Conservation (phyloP, 78 protist genomes). For the Acrasis kona region DNA sequence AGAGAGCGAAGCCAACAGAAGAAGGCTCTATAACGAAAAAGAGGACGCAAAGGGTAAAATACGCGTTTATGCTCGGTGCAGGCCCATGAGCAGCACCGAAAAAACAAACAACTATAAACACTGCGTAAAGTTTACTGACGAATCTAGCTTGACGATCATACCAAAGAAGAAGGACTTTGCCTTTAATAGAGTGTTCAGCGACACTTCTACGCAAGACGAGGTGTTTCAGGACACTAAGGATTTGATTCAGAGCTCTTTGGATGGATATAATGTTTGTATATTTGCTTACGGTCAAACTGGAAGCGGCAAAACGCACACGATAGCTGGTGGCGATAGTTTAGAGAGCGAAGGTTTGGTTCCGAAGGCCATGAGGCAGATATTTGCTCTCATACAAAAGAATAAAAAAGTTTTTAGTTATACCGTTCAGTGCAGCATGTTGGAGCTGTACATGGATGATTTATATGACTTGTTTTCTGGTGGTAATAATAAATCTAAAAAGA, state of each 20-base stretch:
- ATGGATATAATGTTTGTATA: conserved; percentile 64
- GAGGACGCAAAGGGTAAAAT: conserved; percentile 36
- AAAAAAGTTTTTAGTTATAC: not conserved
- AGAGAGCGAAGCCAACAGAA: not conserved
- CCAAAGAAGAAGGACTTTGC: not conserved
- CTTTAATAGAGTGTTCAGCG: conserved; percentile 16
- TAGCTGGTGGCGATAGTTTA: conserved; percentile 6
- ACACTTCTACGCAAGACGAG: conserved; percentile 23
- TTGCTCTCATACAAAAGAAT: not conserved
- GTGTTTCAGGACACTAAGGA: conserved; percentile 38
- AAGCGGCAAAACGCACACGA: conserved; percentile 61
- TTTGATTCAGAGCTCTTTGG: conserved; percentile 43
- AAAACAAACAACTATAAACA: not conserved
- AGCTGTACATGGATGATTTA: conserved; percentile 25
- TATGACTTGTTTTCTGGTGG: conserved; percentile 22
- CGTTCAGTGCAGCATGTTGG: conserved; percentile 23
- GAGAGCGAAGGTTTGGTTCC: conserved; percentile 5
- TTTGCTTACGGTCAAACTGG: conserved; percentile 67
- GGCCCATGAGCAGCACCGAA: not conserved
- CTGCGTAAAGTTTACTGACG: conserved; percentile 10
- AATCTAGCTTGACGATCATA: not conserved
- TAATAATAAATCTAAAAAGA: no score
- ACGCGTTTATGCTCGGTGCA: conserved; percentile 34
- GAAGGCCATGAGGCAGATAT: conserved; percentile 12
- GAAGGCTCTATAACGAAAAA: conserved; percentile 6